Evolutionary conservation across 805 yeast species (phyloP), one percentile per base, ranked within the genome.

Genomic region (Saccharomycopsis selenospora): DNA sequence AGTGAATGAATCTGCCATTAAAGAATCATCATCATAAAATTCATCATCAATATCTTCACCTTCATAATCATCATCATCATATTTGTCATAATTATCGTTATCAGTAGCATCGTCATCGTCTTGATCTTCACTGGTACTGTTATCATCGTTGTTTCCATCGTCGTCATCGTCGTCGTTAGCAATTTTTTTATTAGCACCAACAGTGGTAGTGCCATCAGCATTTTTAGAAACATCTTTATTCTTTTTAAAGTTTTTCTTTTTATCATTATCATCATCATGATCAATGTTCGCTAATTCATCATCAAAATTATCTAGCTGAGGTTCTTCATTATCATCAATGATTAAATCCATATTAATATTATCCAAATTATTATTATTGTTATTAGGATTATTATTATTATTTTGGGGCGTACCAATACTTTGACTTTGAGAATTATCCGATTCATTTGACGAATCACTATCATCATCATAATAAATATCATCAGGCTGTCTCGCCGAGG

Each of bases 381-480:
- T 17, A 7, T 33, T 20, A 6, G 20, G 20, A 20, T 6, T 20
- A 20, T 33, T 14, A 14, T 33, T 33, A 5, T 20, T 20, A 4
- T 6, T 20, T 20, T 20, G 20, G 5, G 38, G 38, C 7, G 20
- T 20, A 4, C 38, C 38, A 7, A 33, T 20, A 10, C 38, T 33
- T 6, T 10, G 7, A 11, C 29, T 14, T 17, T 33, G 20, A 7
- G 38, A 33, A n/a, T n/a, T n/a, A 14, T 33, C 38, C 38, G 38
- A 33, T 14, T 33, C 38, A 20, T 33, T 33, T 20, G 38, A 33
- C 38, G 38, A 33, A 22, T 51, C 55, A 36, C 52, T 51, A 25
- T 51, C 52, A 23, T 50, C 55, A 20, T 42, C 36, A 40, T 44
- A 40, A 17, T 41, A 33, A 14, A 14, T 47, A 23, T 36, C 44